Base-by-base conservation (phyloP, 2,329 filamentous ascomycete species). In the Corinectria fuckeliana region DNA sequence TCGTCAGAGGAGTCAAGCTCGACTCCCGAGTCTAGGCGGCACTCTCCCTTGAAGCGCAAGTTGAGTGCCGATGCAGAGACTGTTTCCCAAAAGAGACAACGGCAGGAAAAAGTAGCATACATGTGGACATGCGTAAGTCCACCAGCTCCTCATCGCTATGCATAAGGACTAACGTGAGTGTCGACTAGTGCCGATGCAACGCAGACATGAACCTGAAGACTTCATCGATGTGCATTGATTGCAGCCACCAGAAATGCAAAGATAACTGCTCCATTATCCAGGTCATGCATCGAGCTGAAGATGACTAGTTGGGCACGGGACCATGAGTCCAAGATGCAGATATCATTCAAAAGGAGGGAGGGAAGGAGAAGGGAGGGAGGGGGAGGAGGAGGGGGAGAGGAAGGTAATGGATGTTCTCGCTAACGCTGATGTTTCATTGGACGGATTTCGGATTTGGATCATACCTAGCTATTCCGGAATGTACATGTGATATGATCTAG, bases 121-220 rank as follows among this genome's bases (percentile, higher is more conserved):
- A 68, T 72, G 59, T 76, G 74, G 74, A 53, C 2, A 39, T 76
- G 74, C 30, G 74, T 76, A 65, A 72, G 74, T 70, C 2, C 1
- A 5, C 16, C 10, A 10, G 25, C 20, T 50, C 18, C 28, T 50
- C 4, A 28, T 2, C 6, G 20, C 25, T 38, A n/a, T 5, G 10
- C 9, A 18, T 25, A 11, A 5, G 16, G 39, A 21, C 53, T 69
- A 32, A 69, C 56, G 26, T 8, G 16, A 9, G n/a, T 41, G 10
- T 9, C 5, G 26, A 48, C 47, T 8, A 73, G 71, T 70, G 64
- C 45, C 20, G 42, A 5, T 74, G 72, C 18, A 23, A 1, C 1
- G n/a, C 47, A 8, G 54, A 56, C 5, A 60, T 57, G 16, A 63
- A 60, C 41, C 11, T 56, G 8, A 66, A 52, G 26, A 60, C 54